phyloP scores from a whole-genome alignment of 805 yeast species.

The Wickerhamomyces strasburgensis region DNA sequence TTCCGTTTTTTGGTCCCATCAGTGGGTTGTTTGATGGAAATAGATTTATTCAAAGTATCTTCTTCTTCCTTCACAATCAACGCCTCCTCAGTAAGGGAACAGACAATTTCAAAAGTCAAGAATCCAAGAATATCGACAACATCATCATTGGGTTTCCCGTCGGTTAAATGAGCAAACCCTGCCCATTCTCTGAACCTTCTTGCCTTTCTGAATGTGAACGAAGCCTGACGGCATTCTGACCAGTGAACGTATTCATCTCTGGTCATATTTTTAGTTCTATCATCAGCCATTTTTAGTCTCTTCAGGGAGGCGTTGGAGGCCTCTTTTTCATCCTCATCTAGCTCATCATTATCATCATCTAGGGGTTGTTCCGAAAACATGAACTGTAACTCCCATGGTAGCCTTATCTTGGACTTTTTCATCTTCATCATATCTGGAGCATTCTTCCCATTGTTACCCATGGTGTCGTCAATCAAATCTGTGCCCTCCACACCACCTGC shows the following conservation, averaged over 20 bases:
- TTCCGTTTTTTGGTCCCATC: constrained; percentile 44
- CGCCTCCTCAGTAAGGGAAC: constrained; percentile 90
- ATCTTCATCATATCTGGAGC: constrained; percentile 44
- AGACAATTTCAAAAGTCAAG: constrained; percentile 93
- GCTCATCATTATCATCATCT: constrained; percentile 60
- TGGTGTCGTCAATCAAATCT: constrained; percentile 42
- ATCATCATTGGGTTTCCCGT: constrained; percentile 91
- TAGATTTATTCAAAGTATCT: constrained; percentile 38
- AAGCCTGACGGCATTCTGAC: constrained; percentile 98
- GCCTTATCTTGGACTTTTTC: constrained; percentile 71
- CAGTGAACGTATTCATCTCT: constrained; percentile 97
- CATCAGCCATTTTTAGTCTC: constrained; percentile 88
- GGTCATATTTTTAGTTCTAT: constrained; percentile 89
- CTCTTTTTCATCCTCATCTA: constrained; percentile 86
- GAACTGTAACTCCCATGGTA: constrained; percentile 94
- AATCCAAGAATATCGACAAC: constrained; percentile 94
- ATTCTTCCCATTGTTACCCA: constrained; percentile 36
- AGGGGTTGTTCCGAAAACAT: constrained; percentile 91
- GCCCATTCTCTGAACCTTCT: constrained; percentile 97
- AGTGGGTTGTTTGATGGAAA: constrained; percentile 23
- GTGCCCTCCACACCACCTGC: constrained; percentile 55
- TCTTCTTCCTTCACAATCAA: constrained; percentile 70
- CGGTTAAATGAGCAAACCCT: constrained; percentile 76
- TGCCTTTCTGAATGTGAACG: constrained; percentile 92
- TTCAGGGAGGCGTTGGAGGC: constrained; percentile 86